These are phyloP conservation scores for Diaporthe sp. DNA, from an alignment of 2,329 filamentous ascomycete species.

Conservation along the genomic window DNA sequence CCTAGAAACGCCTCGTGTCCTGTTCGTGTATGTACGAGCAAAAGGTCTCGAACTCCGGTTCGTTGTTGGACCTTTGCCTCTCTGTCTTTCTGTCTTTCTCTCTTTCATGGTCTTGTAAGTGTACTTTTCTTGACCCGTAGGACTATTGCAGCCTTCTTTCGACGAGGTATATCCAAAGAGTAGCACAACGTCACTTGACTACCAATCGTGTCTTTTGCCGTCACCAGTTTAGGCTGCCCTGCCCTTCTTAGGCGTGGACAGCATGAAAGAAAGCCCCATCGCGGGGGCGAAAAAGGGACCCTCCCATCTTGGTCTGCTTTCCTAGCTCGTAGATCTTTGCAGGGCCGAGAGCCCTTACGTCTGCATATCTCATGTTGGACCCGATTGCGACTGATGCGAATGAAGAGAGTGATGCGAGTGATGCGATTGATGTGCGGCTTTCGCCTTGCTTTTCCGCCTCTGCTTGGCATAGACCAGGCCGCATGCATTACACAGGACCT, in stretches of 20 bases:
- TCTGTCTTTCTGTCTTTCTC: not conserved
- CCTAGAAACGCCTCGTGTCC: conserved; percentile 23
- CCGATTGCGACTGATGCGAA: conserved; percentile 1
- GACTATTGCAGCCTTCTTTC: not conserved
- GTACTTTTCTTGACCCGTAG: not conserved
- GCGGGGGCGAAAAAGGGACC: not conserved
- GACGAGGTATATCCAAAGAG: not conserved
- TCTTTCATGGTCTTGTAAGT: not conserved
- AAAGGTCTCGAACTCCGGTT: not conserved
- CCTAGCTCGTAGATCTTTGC: too few species aligned
- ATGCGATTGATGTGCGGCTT: not conserved
- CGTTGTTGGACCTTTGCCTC: not conserved
- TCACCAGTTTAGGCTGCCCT: too few species aligned
- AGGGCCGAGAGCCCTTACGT: not conserved
- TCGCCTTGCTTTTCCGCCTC: conserved; percentile 37
- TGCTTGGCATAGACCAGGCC: conserved; percentile 41
- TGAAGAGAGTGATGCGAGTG: not conserved
- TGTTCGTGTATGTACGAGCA: not conserved
- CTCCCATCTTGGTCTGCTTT: not conserved
- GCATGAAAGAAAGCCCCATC: not conserved
- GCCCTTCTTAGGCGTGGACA: not conserved
- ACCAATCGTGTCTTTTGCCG: not conserved
- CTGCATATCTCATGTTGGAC: not conserved
- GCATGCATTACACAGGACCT: conserved; percentile 42
- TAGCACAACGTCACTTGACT: not conserved